Evolutionary conservation across 345 rosid species (phyloP).

Genomic region (Rhodamnia argentea): DNA sequence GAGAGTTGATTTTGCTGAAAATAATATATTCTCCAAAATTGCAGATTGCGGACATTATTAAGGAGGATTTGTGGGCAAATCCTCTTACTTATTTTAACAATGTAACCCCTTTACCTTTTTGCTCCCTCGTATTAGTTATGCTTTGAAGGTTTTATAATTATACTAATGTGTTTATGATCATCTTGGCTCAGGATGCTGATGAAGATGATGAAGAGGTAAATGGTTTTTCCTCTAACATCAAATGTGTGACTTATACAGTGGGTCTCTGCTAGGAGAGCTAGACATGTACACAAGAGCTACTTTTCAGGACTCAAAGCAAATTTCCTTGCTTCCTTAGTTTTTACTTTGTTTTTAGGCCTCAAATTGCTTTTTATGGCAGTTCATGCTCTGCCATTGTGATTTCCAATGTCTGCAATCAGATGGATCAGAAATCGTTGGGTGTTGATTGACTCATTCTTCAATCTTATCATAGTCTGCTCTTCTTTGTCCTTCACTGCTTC

Average conservation of each 20-base stretch:
- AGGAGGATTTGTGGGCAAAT: slow-evolving; percentile 94
- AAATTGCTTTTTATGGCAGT: background rate
- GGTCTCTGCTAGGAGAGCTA: background rate
- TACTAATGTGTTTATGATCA: background rate
- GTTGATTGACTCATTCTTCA: background rate
- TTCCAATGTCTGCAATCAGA: background rate
- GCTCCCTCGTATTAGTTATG: background rate
- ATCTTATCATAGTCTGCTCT: background rate
- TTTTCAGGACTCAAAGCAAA: background rate
- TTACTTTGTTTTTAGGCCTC: background rate
- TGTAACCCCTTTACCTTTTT: slow-evolving; percentile 23
- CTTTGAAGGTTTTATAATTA: background rate
- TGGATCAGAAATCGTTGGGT: background rate
- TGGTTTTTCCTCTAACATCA: background rate
- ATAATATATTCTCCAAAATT: background rate
- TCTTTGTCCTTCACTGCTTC: background rate
- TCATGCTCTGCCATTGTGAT: background rate
- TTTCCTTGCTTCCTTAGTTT: background rate
- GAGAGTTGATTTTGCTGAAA: background rate
- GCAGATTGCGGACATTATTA: slow-evolving; percentile 90
- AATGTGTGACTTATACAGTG: background rate
- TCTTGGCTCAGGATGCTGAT: slow-evolving; percentile 48
- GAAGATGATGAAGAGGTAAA: slow-evolving; percentile 62
- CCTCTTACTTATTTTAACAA: slow-evolving; percentile 79
- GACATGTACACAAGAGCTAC: background rate